A percentile compares a stretch with the other conserved stretches of the same genome.
Conservation (phyloP, 2,329 filamentous ascomycete genomes). For the Colletotrichum higginsianum region DNA sequence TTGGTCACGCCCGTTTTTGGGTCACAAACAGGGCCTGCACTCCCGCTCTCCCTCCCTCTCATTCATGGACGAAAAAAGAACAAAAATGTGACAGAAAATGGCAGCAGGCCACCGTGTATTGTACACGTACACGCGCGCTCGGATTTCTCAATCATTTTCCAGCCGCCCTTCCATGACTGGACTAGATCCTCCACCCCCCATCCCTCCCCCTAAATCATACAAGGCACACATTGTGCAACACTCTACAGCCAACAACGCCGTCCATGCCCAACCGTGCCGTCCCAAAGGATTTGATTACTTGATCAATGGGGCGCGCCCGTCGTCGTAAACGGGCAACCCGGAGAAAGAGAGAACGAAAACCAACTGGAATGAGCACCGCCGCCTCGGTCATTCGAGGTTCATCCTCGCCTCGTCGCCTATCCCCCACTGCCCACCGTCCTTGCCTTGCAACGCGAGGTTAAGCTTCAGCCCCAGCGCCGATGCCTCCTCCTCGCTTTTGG, state of each 20-base stretch:
- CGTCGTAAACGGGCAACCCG: background rate
- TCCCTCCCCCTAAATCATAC: slow-evolving; percentile 24
- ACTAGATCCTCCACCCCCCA: background rate
- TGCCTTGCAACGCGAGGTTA: slow-evolving; percentile 68
- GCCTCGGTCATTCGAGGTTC: slow-evolving; percentile 75
- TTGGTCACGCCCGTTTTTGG: slow-evolving; percentile 9
- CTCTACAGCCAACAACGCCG: slow-evolving; percentile 35
- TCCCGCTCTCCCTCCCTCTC: background rate
- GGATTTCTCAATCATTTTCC: background rate
- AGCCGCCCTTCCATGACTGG: background rate
- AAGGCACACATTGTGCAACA: background rate
- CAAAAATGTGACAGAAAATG: background rate
- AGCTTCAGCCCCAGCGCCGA: slow-evolving; percentile 61
- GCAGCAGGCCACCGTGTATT: background rate
- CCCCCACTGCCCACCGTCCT: slow-evolving; percentile 77
- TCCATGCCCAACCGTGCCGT: slow-evolving; percentile 15
- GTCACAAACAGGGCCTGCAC: background rate
- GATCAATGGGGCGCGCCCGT: background rate
- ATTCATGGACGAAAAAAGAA: background rate
- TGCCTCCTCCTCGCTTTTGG: slow-evolving; percentile 59
- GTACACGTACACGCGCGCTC: slow-evolving; percentile 9
- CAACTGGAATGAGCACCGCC: background rate
- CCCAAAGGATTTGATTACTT: background rate
- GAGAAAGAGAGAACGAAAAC: background rate
- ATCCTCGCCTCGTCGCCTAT: slow-evolving; percentile 88